Conservation (phyloP, 352 stramenopile genomes). For the Globisporangium heterothallicum region DNA sequence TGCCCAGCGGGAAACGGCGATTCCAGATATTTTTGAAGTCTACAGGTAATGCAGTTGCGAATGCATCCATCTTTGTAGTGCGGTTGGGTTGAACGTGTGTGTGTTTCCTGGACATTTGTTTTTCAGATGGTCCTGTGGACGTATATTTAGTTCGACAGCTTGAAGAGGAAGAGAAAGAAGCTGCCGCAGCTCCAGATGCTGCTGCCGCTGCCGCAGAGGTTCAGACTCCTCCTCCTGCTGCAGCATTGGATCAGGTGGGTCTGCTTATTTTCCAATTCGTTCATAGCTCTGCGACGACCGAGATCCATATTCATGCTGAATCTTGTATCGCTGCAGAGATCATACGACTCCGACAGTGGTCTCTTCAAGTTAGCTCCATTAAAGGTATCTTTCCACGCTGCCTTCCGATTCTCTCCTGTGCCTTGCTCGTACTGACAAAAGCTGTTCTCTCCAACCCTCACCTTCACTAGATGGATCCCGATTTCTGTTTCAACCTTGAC, state of each 20-base stretch:
- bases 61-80: not conserved
- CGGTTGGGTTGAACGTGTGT: not conserved
- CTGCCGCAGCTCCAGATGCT: constrained; percentile 7
- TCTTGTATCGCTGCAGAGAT: constrained; percentile 42
- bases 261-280: no score
- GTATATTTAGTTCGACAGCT: constrained; percentile 85
- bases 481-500: constrained; percentile 88
- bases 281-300: no score
- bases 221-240: constrained; percentile 20
- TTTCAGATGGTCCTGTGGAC: constrained; percentile 80
- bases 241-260: constrained; percentile 56
- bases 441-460: no score
- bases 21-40: constrained; percentile 95
- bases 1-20: constrained; percentile 77
- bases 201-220: constrained; percentile 13
- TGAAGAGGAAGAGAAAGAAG: constrained; percentile 30
- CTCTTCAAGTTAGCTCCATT: constrained; percentile 84
- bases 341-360: constrained; percentile 75
- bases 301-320: no score
- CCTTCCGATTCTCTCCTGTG: not conserved
- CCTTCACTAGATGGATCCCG: constrained; percentile 59
- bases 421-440: not conserved
- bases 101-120: not conserved
- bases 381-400: constrained; percentile 55
- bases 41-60: constrained; percentile 58